Conservation (phyloP, 805 yeast genomes). For the Torulaspora quercuum region DNA sequence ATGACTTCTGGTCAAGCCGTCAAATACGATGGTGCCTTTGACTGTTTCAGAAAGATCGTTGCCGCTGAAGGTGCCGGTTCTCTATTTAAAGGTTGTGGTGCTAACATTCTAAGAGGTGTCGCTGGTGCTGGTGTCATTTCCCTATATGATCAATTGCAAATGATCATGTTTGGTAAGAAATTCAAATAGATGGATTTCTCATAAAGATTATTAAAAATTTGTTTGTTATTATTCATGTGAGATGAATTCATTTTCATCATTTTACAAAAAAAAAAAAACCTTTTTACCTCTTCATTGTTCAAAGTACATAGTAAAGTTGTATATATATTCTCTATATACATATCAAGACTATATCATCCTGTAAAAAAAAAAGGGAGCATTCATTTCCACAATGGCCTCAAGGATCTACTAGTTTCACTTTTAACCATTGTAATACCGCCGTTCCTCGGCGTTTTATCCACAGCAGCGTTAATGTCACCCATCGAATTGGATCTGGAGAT, state of each 20-base stretch:
- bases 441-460: slow-evolving; percentile 1
- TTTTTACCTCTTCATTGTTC: slow-evolving; percentile 6
- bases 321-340: slow-evolving; percentile 5
- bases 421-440: background rate
- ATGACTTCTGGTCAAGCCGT: slow-evolving; percentile 99
- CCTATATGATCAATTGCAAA: slow-evolving; percentile 94
- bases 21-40: slow-evolving; percentile 92
- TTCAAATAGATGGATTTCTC: slow-evolving; percentile 52
- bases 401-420: too few species aligned
- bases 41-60: slow-evolving; percentile 86
- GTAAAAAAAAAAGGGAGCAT: slow-evolving; percentile 1
- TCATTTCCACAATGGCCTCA: too few species aligned
- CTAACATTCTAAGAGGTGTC: slow-evolving; percentile 99
- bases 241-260: slow-evolving; percentile 3
- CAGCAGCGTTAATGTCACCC: slow-evolving; percentile 13
- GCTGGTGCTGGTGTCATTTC: slow-evolving; percentile 99
- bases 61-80: slow-evolving; percentile 93
- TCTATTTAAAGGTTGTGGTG: slow-evolving; percentile 98
- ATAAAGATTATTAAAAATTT: slow-evolving; percentile 5
- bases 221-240: slow-evolving; percentile 19
- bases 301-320: slow-evolving; percentile 10
- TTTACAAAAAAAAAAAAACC: slow-evolving; percentile 4
- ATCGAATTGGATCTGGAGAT: slow-evolving; percentile 26
- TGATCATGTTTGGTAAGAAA: slow-evolving; percentile 93
- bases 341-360: too few species aligned